These are phyloP conservation scores for Suaeda aralocaspica DNA, from an alignment of 148 eudicot genomes.

Conservation along the genomic window DNA sequence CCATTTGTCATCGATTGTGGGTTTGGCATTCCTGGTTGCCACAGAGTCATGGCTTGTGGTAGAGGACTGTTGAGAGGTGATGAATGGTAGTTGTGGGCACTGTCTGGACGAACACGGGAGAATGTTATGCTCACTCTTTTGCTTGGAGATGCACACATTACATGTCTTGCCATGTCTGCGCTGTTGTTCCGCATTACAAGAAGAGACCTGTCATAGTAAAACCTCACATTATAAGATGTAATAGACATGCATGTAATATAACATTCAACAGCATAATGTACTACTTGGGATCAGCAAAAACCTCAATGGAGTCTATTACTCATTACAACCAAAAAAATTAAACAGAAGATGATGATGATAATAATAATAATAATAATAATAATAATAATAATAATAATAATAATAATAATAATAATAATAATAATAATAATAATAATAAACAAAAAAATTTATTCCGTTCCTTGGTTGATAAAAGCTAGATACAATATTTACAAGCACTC, in stretches of 20 bases:
- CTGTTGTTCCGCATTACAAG: conserved; percentile 94
- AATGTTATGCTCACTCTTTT: conserved; percentile 76
- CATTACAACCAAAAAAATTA: not conserved
- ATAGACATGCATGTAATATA: not conserved
- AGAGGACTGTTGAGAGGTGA: conserved; percentile 30
- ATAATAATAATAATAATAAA: no score
- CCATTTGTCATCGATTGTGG: conserved; percentile 41
- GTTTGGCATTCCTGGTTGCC: conserved; percentile 66
- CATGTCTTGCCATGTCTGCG: conserved; percentile 82
- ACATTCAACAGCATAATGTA: no score
- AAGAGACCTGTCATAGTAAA: conserved; percentile 48
- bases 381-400: no score
- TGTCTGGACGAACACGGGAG: conserved; percentile 58
- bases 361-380: no score
- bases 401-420: no score
- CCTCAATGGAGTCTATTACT: not conserved
- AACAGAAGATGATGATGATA: no score
- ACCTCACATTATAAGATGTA: not conserved
- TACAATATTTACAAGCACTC: not conserved
- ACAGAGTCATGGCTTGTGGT: conserved; percentile 50
- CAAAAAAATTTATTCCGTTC: no score
- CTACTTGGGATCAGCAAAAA: no score
- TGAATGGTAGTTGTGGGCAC: conserved; percentile 29
- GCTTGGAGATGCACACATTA: conserved; percentile 72
- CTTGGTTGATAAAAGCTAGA: not conserved